Conservation (phyloP, 768 basidiomycete species). For the Pleurotus eryngii region DNA sequence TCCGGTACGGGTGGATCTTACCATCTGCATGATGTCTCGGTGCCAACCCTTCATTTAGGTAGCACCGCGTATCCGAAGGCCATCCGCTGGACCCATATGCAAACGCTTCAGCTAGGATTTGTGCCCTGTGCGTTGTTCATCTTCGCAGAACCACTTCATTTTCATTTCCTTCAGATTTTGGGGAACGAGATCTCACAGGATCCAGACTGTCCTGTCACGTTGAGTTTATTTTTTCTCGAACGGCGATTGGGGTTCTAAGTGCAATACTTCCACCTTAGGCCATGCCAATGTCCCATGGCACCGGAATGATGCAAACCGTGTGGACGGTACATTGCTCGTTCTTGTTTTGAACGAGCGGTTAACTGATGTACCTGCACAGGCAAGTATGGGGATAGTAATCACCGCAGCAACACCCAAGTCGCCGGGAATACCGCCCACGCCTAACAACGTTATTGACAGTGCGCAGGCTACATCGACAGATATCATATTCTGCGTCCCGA, state of each 20-base stretch:
- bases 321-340: conserved; percentile 18
- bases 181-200: conserved; percentile 20
- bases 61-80: conserved; percentile 30
- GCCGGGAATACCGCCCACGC: conserved; percentile 20
- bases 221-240: background rate
- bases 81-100: conserved; percentile 16
- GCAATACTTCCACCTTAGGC: conserved; percentile 14
- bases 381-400: conserved; percentile 19
- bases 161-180: conserved; percentile 8
- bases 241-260: background rate
- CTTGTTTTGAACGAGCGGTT: background rate
- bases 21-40: background rate
- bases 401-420: conserved; percentile 21
- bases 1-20: conserved; percentile 18
- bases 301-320: conserved; percentile 17
- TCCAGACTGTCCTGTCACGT: background rate
- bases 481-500: conserved; percentile 23
- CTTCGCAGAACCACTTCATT: background rate
- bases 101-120: conserved; percentile 10
- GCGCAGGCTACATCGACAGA: conserved; percentile 18
- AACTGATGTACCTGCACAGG: conserved; percentile 10
- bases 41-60: conserved; percentile 5
- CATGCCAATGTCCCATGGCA: conserved; percentile 26
- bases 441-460: conserved; percentile 18
- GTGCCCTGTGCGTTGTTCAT: conserved; percentile 8